A percentile compares a stretch with the other conserved stretches of the same genome.
These are phyloP conservation scores for Conidiobolus incongruus DNA, from an alignment of 371 early-diverging fungal genomes.

Conservation along the genomic window DNA sequence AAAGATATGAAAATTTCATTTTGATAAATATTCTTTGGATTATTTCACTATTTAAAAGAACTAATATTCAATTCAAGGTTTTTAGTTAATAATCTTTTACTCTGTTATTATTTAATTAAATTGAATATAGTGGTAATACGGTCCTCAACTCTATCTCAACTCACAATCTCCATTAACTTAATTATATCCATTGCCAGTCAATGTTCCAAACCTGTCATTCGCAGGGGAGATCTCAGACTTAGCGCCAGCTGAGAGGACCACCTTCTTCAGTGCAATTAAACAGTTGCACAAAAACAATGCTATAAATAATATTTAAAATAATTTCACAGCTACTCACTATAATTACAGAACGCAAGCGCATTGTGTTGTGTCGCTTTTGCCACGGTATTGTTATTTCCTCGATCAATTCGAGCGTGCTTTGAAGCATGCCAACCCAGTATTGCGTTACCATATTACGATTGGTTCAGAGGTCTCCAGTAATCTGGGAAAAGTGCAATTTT, in stretches of 20 bases:
- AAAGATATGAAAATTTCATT: too few species aligned
- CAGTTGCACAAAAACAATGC: neutral
- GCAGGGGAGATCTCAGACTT: constrained; percentile 2
- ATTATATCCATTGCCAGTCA: constrained; percentile 71
- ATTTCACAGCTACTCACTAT: neutral
- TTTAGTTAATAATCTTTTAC: too few species aligned
- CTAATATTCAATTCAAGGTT: too few species aligned
- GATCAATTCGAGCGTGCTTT: constrained; percentile 10
- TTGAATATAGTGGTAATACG: too few species aligned
- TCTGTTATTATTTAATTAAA: constrained; percentile 42
- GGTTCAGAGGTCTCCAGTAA: neutral
- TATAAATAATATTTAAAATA: neutral
- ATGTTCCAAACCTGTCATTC: constrained; percentile 57
- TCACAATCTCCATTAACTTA: constrained; percentile 55
- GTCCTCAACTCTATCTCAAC: too few species aligned
- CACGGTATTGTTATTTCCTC: constrained; percentile 17
- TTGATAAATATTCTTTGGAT: too few species aligned
- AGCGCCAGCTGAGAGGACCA: neutral
- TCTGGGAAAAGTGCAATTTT: constrained; percentile 6
- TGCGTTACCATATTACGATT: constrained; percentile 28
- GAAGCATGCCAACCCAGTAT: constrained; percentile 13
- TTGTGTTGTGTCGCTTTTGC: constrained; percentile 10
- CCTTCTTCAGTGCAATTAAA: neutral
- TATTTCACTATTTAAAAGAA: too few species aligned
- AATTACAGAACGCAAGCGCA: constrained; percentile 4